Base-by-base conservation (phyloP, 2,329 filamentous ascomycete genomes). In the Curvularia spicifera region DNA sequence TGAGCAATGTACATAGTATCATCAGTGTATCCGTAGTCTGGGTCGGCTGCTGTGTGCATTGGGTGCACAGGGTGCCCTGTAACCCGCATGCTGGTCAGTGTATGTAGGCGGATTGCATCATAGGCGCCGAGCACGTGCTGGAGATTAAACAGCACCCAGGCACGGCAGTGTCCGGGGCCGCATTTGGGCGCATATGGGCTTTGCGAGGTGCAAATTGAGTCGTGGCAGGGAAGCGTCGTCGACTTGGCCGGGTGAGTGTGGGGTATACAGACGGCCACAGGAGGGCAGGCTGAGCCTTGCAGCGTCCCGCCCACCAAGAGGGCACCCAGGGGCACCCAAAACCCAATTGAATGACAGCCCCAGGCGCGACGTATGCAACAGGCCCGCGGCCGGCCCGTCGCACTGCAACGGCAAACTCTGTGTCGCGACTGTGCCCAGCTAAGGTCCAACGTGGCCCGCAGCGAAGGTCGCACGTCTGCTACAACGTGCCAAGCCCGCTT, bases 401-500 rank as follows among this genome's bases (percentile, higher is more conserved):
- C 15, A 37, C 6, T 7, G 35, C 5, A 44, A 15, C 13, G 24
- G 22, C 31, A 35, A 22, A 37, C 20, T 10, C 15, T 10, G 29
- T 26, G 5, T 3, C 5, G 35, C 22, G 15, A 22, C 33, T 28
- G 13, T 18, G 50, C 40, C 50, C 22, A 28, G 15, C 20, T 37
- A 18, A 33, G 37, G 12, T 51, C 39, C 20, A 56, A 59, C 56
- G 56, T 59, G 56, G 53, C 56, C 55, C 39, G 42, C 37, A 28
- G 42, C 22, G 7, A 6, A 31, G 58, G 33, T 44, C 58, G 57
- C 59, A 50, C 40, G 51, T 37, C 59, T 53, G 45, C 51, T 37
- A 40, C 33, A 6, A 44, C 15, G 35, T 51, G 56, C 56, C 56
- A 59, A 59, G 56, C 26, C 53, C 50, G 55, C 49, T 60, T 59